Evolutionary conservation across 2,329 filamentous ascomycete genomes (phyloP), one percentile per base, ranked within the genome.

Genomic region (Metarhizium humberi): DNA sequence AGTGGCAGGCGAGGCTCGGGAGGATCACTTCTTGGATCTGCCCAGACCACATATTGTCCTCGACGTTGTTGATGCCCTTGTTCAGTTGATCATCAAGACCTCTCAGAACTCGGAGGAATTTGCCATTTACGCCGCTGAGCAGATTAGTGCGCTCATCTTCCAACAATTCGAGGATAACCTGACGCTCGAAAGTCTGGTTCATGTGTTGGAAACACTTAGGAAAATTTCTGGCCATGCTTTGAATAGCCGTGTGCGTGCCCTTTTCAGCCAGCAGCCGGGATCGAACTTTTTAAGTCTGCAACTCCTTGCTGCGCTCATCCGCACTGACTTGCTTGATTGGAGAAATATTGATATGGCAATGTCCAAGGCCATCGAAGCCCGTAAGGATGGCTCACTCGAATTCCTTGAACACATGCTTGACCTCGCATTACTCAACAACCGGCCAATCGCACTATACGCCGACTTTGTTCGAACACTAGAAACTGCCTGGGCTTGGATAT

Each of bases 401-500:
- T 88, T 95, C 66, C 78, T 97, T n/a, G 84, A 86, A 52, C 84
- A 85, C 47, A 76, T 96, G 47, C 77, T 96, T 59, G 87, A 94
- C 60, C 81, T 90, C 47, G 82, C 92, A 0, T 74, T 96, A 8
- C 80, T 95, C 51, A 88, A 83, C 61, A 88, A 91, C 50, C 83
- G 85, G 48, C 89, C 90, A 0, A 81, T 87, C 43, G 88, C 87
- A 1, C 75, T 96, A 50, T 88, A 90, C 62, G 85, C 91, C 2
- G 91, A 97, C 71, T 95, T 96, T 65, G 85, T 90, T 6, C 81
- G 84, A 58, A 95, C 90, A 56, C 78, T 96, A 54, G 86, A 92
- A 60, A 87, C 85, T 50, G 85, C 94, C 45, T 92, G 88, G 73
- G 75, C 82, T 50, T 96, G 91, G 90, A 81, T 95, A 38, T 75